Percentiles rank a stretch among this genome's conserved stretches.
These are phyloP conservation scores for Xerocomus brunneocitrinus DNA, from an alignment of 768 basidiomycete genomes.

Conservation along the genomic window DNA sequence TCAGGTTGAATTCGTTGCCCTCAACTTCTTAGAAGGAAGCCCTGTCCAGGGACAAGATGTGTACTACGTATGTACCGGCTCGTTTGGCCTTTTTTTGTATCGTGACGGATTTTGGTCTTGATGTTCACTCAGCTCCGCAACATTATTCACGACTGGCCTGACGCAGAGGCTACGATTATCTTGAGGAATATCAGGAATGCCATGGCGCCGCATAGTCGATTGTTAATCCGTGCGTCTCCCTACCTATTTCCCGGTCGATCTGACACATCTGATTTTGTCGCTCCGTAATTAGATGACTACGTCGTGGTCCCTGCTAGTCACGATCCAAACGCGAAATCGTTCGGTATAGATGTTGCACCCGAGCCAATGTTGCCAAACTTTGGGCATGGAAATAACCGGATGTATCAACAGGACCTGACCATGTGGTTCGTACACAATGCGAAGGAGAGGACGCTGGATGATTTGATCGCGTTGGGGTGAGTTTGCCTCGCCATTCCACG, in stretches of 20 bases:
- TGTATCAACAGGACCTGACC: conserved; percentile 42
- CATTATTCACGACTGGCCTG: conserved; percentile 26
- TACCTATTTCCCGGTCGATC: neutral
- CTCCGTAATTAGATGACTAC: conserved; percentile 18
- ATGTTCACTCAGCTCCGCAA: neutral
- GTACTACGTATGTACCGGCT: conserved; percentile 19
- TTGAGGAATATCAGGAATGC: conserved; percentile 27
- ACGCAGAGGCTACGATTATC: conserved; percentile 30
- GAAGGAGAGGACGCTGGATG: conserved; percentile 40
- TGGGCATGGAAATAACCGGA: conserved; percentile 37
- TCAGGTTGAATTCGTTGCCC: neutral
- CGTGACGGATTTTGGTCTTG: neutral
- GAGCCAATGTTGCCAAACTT: conserved; percentile 38
- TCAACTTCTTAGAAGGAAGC: neutral
- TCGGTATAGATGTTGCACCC: conserved; percentile 31
- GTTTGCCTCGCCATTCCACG: neutral
- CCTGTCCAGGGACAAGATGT: conserved; percentile 20
- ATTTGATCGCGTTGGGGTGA: conserved; percentile 36
- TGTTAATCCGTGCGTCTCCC: conserved; percentile 30
- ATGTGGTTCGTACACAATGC: conserved; percentile 43
- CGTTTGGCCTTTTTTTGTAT: neutral
- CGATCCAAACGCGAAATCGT: conserved; percentile 3
- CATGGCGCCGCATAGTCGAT: conserved; percentile 26
- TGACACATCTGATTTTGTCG: neutral
- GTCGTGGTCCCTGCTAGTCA: conserved; percentile 14